phyloP scores from a whole-genome alignment of 345 rosid genomes.

The Arabidopsis suecica region DNA sequence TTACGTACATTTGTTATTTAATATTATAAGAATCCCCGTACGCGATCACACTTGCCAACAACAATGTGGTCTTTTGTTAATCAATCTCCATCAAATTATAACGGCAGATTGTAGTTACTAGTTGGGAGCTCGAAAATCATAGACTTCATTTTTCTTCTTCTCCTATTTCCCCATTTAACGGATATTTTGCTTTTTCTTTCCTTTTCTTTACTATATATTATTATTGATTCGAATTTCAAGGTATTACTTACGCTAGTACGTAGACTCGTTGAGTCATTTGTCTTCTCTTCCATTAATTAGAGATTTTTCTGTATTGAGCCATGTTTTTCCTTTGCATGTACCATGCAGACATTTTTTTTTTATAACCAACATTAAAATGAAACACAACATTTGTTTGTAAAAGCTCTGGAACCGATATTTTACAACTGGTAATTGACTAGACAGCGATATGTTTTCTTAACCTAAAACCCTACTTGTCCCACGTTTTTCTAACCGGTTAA shows the following conservation, averaged over 20 bases:
- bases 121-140: slow-evolving; percentile 39
- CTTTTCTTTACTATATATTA: no score
- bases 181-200: not conserved
- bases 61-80: slow-evolving; percentile 4
- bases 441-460: not conserved
- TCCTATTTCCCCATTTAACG: slow-evolving; percentile 13
- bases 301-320: not conserved
- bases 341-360: slow-evolving; percentile 5
- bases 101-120: slow-evolving; percentile 31
- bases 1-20: not conserved
- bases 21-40: not conserved
- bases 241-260: slow-evolving; percentile 11
- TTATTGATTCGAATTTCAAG: not conserved
- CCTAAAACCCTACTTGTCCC: not conserved
- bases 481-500: slow-evolving; percentile 3
- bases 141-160: not conserved
- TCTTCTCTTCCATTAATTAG: slow-evolving; percentile 2
- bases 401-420: not conserved
- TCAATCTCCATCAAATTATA: slow-evolving; percentile 23
- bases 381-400: not conserved
- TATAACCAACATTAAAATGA: not conserved
- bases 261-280: slow-evolving; percentile 2
- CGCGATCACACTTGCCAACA: slow-evolving; percentile 19
- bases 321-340: slow-evolving; percentile 20
- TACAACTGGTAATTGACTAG: not conserved